Evolutionary conservation across 305 asterid species (phyloP).

Genomic region (Rubia tinctorum): DNA sequence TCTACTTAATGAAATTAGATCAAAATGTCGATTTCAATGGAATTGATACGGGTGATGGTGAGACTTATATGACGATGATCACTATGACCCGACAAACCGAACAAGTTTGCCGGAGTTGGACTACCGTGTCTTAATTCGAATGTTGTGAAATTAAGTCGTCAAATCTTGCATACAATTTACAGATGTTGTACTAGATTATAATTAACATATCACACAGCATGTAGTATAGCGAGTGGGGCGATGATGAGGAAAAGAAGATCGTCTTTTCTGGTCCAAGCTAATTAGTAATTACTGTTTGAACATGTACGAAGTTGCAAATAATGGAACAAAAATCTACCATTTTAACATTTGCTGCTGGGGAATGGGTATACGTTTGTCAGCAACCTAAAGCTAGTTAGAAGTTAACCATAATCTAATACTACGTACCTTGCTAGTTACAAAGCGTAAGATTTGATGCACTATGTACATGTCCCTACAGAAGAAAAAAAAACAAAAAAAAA

Average conservation of each 20-base stretch:
- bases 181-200: too few relatives aligned
- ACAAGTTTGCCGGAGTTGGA: neutral
- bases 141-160: too few relatives aligned
- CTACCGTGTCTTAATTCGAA: neutral
- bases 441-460: slow-evolving; percentile 10
- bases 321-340: neutral
- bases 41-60: too few relatives aligned
- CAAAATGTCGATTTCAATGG: neutral
- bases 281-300: neutral
- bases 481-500: neutral
- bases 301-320: neutral
- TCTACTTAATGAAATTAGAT: neutral
- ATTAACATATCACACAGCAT: too few relatives aligned
- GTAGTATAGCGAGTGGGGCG: too few relatives aligned
- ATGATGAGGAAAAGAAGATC: too few relatives aligned
- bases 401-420: neutral
- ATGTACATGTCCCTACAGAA: neutral
- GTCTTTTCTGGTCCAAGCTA: neutral
- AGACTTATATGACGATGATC: neutral
- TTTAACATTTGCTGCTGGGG: neutral
- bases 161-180: too few relatives aligned
- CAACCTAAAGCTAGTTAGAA: neutral
- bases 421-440: neutral
- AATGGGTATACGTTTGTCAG: neutral
- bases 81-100: neutral